Evolutionary conservation across 1,139 yeast species (phyloP).

Genomic region (Saccharomyces hybrid): DNA sequence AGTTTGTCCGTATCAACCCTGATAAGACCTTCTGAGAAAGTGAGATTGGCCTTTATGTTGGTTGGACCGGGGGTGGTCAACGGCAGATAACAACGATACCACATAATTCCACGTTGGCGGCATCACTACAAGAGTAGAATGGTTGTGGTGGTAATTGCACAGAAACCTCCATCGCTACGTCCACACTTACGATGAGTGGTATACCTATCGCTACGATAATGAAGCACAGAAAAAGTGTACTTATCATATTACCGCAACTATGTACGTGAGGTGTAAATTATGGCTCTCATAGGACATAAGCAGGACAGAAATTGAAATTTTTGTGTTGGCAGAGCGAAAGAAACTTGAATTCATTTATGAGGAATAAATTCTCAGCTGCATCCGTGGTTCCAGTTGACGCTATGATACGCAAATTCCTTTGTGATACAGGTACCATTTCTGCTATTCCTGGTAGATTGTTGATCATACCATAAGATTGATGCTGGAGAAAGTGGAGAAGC

Average conservation of each 20-base stretch:
- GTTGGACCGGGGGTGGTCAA: neutral
- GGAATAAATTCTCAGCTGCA: no score
- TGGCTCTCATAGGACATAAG: neutral
- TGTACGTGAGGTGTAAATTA: neutral
- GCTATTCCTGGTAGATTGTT: no score
- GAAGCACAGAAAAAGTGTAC: neutral
- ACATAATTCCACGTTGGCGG: neutral
- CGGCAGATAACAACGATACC: neutral
- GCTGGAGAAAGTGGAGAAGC: no score
- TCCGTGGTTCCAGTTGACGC: no score
- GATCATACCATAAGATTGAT: no score
- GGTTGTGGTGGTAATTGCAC: neutral
- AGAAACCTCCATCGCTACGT: neutral
- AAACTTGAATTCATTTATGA: no score
- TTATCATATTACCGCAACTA: neutral
- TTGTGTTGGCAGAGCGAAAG: no score
- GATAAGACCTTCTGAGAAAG: neutral
- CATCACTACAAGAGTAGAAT: neutral
- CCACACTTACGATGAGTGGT: no score
- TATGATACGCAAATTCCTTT: no score
- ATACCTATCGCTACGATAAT: neutral
- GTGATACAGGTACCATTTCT: no score
- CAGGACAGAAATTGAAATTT: no score
- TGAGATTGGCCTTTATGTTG: neutral
- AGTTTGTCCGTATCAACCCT: neutral